A percentile compares a stretch with the other conserved stretches of the same genome.
Conservation (phyloP, 495 filamentous ascomycete genomes). For the Immersiella caudata region DNA sequence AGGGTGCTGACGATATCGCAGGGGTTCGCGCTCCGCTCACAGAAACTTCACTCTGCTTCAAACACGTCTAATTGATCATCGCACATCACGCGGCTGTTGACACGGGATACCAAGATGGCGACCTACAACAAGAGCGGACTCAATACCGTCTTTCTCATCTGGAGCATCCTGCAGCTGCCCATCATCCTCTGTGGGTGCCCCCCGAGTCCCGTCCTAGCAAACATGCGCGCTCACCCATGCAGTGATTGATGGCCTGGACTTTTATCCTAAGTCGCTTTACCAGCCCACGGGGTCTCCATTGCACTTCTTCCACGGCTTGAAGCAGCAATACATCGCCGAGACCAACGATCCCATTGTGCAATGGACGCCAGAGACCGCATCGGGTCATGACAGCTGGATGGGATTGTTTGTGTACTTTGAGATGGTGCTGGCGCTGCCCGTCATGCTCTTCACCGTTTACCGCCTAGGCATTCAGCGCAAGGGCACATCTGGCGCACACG, state of each 20-base stretch:
- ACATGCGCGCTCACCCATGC: background rate
- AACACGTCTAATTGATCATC: no score
- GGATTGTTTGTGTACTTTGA: slow-evolving; percentile 69
- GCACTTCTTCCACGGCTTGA: slow-evolving; percentile 54
- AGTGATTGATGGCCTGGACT: slow-evolving; percentile 68
- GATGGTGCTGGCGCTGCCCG: slow-evolving; percentile 66
- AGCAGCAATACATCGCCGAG: slow-evolving; percentile 64
- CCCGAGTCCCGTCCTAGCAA: background rate
- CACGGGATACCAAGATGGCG: slow-evolving; percentile 39
- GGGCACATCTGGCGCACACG: slow-evolving; percentile 53
- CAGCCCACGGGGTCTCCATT: slow-evolving; percentile 43
- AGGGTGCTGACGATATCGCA: no score
- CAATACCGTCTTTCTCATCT: slow-evolving; percentile 65
- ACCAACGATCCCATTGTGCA: slow-evolving; percentile 80
- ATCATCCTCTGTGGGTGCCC: slow-evolving; percentile 64
- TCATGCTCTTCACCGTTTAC: slow-evolving; percentile 61
- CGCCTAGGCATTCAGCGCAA: slow-evolving; percentile 30
- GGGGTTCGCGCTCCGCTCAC: no score
- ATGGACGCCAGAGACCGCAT: slow-evolving; percentile 49
- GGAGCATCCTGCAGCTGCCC: slow-evolving; percentile 70
- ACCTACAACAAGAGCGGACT: slow-evolving; percentile 38
- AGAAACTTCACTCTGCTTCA: no score
- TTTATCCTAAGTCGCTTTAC: slow-evolving; percentile 62
- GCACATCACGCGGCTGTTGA: no score
- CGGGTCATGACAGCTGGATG: slow-evolving; percentile 63